Evolutionary conservation across 2,329 filamentous ascomycete species (phyloP).

Genomic region (Cytospora leucostoma): DNA sequence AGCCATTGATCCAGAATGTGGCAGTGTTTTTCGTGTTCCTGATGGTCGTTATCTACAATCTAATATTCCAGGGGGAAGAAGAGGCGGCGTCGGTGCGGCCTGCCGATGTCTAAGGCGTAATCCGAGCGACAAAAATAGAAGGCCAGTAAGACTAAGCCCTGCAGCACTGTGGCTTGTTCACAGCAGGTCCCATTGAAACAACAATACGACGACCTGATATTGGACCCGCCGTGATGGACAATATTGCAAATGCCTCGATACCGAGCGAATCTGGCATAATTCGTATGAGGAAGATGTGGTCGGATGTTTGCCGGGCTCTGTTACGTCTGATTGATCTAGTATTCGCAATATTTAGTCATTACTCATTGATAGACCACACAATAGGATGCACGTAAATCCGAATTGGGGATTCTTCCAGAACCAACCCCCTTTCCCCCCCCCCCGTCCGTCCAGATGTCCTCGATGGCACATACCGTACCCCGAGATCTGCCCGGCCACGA

Average conservation of each 20-base stretch:
- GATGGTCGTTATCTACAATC: not conserved
- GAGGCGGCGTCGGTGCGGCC: not conserved
- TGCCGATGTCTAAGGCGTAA: not conserved
- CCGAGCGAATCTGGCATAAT: too few species aligned
- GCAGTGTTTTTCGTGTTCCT: not conserved
- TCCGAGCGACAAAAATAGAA: not conserved
- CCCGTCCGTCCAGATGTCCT: not conserved
- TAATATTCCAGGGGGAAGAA: not conserved
- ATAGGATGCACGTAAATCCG: not conserved
- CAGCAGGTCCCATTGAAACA: not conserved
- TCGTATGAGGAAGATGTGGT: too few species aligned
- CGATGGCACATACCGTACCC: conserved; percentile 8
- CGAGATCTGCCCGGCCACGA: conserved; percentile 1
- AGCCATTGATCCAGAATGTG: not conserved
- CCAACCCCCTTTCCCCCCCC: not conserved
- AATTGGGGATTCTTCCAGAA: not conserved
- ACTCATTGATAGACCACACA: too few species aligned
- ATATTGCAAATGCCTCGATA: too few species aligned
- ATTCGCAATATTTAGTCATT: too few species aligned
- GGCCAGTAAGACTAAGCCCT: not conserved
- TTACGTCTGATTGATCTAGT: not conserved
- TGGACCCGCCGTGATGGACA: not conserved
- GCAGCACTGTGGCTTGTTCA: not conserved
- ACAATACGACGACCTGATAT: not conserved
- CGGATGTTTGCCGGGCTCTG: too few species aligned